A percentile compares a stretch with the other conserved stretches of the same genome.
Conservation (phyloP, 495 filamentous ascomycete species). For the Neurospora sp. region DNA sequence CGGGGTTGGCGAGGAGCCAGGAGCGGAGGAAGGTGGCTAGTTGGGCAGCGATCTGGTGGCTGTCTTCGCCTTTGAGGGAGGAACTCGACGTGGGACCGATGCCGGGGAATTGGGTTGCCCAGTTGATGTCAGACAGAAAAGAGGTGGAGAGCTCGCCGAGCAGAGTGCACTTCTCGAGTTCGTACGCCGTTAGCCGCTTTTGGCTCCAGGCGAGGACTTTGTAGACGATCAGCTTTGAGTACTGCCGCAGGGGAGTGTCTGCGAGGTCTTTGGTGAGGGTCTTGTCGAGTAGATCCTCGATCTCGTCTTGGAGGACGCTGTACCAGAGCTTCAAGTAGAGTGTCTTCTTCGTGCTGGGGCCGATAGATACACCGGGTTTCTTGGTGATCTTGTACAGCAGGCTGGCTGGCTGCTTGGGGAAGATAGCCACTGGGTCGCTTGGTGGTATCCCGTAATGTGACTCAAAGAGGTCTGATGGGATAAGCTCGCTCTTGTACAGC, state of each 20-base stretch:
- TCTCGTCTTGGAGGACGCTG: constrained; percentile 65
- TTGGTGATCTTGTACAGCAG: constrained; percentile 69
- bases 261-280: constrained; percentile 30
- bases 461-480: constrained; percentile 57
- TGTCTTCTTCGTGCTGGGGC: constrained; percentile 33
- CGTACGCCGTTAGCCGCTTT: constrained; percentile 40
- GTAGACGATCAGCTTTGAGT: constrained; percentile 37
- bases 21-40: constrained; percentile 24
- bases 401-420: constrained; percentile 69
- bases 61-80: not conserved
- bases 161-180: constrained; percentile 49
- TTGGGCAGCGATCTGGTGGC: constrained; percentile 13
- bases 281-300: constrained; percentile 34
- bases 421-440: constrained; percentile 51
- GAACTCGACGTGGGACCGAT: constrained; percentile 22
- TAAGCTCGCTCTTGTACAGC: constrained; percentile 58
- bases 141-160: constrained; percentile 37
- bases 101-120: constrained; percentile 35
- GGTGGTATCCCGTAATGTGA: constrained; percentile 50
- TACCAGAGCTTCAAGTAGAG: constrained; percentile 69
- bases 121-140: constrained; percentile 25
- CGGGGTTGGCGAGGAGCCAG: constrained; percentile 30
- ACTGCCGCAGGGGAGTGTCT: constrained; percentile 29
- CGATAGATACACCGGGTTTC: constrained; percentile 22
- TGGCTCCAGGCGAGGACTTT: constrained; percentile 43